Evolutionary conservation across 305 asterid species (phyloP).

Genomic region (Fraxinus sp.): DNA sequence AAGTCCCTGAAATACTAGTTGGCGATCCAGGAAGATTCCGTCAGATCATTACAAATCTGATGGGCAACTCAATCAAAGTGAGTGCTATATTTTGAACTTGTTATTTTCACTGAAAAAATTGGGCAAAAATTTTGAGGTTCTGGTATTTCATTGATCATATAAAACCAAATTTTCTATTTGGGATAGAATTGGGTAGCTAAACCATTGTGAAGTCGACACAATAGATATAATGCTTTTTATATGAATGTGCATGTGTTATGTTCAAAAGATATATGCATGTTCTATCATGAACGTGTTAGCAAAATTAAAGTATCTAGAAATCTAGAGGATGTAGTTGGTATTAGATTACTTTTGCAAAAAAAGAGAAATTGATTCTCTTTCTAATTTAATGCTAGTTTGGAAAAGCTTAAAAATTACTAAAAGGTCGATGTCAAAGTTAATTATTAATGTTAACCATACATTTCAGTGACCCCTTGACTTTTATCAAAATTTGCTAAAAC

Average conservation of each 20-base stretch:
- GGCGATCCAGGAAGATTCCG: conserved; percentile 98
- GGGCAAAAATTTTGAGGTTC: neutral
- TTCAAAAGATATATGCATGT: neutral
- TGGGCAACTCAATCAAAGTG: conserved; percentile 97
- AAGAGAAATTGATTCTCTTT: neutral
- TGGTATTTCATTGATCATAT: neutral
- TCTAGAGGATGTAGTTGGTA: neutral
- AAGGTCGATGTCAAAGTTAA: neutral
- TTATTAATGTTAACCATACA: neutral
- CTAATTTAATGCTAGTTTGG: neutral
- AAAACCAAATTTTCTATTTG: neutral
- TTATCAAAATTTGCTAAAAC: neutral
- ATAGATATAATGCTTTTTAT: neutral
- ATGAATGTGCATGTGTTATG: neutral
- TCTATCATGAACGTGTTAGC: neutral
- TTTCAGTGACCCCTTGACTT: neutral
- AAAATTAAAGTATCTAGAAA: neutral
- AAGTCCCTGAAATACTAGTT: conserved; percentile 69
- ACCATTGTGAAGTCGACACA: neutral
- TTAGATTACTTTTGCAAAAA: neutral
- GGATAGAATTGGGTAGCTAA: neutral
- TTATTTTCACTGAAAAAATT: neutral
- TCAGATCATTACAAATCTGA: conserved; percentile 84
- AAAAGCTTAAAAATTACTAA: neutral
- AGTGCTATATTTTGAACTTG: conserved; percentile 22